Base-by-base conservation (phyloP, 176 grass and related monocot genomes). In the Aegilops speltoides region DNA sequence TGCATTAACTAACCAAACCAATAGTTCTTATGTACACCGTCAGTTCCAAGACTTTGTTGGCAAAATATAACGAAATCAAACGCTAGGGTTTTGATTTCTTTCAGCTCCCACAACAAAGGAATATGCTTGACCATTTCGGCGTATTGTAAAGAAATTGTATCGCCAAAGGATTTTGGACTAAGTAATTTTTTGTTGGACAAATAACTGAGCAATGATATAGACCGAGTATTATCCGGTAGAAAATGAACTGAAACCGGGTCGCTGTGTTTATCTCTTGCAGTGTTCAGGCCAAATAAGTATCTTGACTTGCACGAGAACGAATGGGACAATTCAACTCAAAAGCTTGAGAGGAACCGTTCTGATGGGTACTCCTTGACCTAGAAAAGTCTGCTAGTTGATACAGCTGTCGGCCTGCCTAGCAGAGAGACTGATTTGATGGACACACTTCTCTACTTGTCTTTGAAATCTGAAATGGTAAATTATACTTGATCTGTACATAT, bases 281-380 rank as follows among this genome's bases (percentile, higher is more conserved):
- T 34, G 54, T 81, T 54, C 38, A 73, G 19, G 9, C 6, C 20
- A 48, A 46, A 85, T 46, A 73, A 34, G 46, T 23, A 38, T 88
- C 14, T 73, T 79, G 89, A 83, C 79, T n/a, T 73, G 31, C 84
- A 65, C 26, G 78, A 62, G 24, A 66, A 46, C 2, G 26, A 89
- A 62, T 60, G 68, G 66, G 40, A 79, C 11, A 34, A 33, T 76
- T 64, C 10, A 36, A 85, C 26, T 22, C 45, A 22, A 33, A 46
- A 52, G 2, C 12, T 34, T 31, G 52, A 79, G 4, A n/a, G 17
- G 37, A 75, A 67, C 43, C 50, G 8, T 79, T 26, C 64, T 31
- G 75, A 72, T 59, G 10, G 25, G 3, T 26, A 31, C 60, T 66
- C 45, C 29, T 76, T 85, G 83, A 89, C 77, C 16, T 45, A 25